These are phyloP conservation scores for Suillus subluteus DNA, from an alignment of 768 basidiomycete species.

Conservation along the genomic window DNA sequence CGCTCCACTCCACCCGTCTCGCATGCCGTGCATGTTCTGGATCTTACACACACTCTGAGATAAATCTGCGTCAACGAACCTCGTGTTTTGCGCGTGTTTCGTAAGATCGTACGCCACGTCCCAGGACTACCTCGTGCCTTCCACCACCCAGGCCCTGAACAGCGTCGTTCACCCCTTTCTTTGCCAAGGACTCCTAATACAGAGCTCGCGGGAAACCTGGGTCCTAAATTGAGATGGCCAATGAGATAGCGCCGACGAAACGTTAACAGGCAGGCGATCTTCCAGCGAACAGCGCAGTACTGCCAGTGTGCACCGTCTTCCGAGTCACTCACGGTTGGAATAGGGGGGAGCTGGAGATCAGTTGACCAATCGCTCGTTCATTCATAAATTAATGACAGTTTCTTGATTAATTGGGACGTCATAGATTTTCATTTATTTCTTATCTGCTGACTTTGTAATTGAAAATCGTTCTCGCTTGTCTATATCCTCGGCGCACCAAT, in stretches of 20 bases:
- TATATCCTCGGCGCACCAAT: constrained; percentile 5
- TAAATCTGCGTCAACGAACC: constrained; percentile 3
- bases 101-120: not conserved
- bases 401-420: constrained; percentile 3
- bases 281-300: not conserved
- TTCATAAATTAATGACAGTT: constrained; percentile 1
- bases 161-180: constrained; percentile 2
- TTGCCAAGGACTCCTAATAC: not conserved
- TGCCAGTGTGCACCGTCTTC: not conserved
- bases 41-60: not conserved
- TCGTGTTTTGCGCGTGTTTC: constrained; percentile 4
- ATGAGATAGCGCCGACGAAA: not conserved
- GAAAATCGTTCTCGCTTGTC: constrained; percentile 1
- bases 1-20: constrained; percentile 2
- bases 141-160: constrained; percentile 6
- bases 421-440: constrained; percentile 5
- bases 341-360: not conserved
- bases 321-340: not conserved
- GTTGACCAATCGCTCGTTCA: constrained; percentile 2
- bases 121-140: constrained; percentile 7
- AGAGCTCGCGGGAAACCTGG: not conserved
- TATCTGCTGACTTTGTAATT: constrained; percentile 5
- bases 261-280: not conserved
- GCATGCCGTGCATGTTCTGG: not conserved
- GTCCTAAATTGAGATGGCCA: constrained; percentile 6